Conservation (phyloP, 176 grass and related monocot species). For the Oryza rufipogon region DNA sequence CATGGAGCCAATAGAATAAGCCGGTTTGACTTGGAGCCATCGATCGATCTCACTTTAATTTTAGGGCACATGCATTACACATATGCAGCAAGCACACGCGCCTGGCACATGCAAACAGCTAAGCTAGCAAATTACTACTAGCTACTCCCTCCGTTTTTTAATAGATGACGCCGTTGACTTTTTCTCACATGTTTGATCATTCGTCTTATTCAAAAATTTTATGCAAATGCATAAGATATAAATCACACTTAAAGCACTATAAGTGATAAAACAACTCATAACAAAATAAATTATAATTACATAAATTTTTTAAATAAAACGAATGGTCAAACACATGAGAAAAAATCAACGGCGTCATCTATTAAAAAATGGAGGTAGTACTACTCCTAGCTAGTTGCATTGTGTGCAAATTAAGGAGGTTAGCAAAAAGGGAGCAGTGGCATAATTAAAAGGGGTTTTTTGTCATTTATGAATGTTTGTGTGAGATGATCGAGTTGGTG, state of each 20-base stretch:
- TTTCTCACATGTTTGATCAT: no score
- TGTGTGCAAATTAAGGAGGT: not conserved
- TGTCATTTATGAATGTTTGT: not conserved
- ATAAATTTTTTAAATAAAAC: no score
- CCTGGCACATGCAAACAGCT: slow-evolving; percentile 3
- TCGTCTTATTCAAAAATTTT: no score
- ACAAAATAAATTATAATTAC: no score
- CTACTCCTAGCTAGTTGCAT: not conserved
- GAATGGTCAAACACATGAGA: no score
- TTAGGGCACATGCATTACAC: not conserved
- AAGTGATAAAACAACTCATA: no score
- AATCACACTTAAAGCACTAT: no score
- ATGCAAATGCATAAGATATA: no score
- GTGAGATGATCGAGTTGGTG: slow-evolving; percentile 4
- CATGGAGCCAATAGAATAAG: slow-evolving; percentile 33
- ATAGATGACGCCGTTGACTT: no score
- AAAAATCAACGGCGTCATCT: no score
- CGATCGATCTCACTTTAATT: slow-evolving; percentile 11
- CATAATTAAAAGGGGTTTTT: not conserved
- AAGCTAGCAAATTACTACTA: not conserved
- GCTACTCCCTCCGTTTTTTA: no score
- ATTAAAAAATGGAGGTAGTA: no score
- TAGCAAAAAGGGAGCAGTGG: not conserved
- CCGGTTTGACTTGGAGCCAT: slow-evolving; percentile 39
- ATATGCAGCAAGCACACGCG: not conserved